Evolutionary conservation across 2,329 filamentous ascomycete species (phyloP), one percentile per base, ranked within the genome.

Genomic region (Fusarium sambucinum): DNA sequence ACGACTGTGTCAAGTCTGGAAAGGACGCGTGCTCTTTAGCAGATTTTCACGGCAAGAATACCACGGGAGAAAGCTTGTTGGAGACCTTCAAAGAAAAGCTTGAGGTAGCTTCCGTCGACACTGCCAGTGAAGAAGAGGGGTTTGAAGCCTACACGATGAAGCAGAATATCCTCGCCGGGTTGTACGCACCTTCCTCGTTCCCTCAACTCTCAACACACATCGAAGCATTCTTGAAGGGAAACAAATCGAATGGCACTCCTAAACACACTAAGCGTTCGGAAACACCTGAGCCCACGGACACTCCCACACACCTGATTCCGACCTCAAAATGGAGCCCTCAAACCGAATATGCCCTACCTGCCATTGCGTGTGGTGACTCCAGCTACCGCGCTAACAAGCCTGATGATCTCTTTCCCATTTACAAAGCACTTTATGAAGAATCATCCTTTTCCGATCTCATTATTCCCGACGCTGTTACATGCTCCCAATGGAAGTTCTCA

Each of bases 391-490:
- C 46, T 5, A n/a, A 65, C 0, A n/a, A 32, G 1, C 9, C 11
- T 0, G 60, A 64, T 2, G 61, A 65, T 9, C 6, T 65, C 1
- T 64, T 64, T 1, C 64, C 61, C 0, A 29, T 64, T 1, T 59
- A 54, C 17, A 59, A 65, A n/a, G 59, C 61, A 6, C 60, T 65
- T 1, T 44, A 25, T 2, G 17, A 35, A 1, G 40, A 55, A 5
- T 29, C 27, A 0, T 62, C 59, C 2, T 62, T 46, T 16, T 29
- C 29, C 2, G 57, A 62, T 1, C 10, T 25, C 2, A 25, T 17
- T 2, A 23, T 59, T 4, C 2, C 11, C 4, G 5, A 16, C 0
- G n/a, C 23, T 2, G 2, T 37, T 0, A 10, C 8, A 10, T 62
- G 59, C 7, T 19, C 38, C 4, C 14, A 23, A 3, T 62, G 59